Evolutionary conservation across 805 yeast genomes (phyloP).

Genomic region (Kazachstania africana): DNA sequence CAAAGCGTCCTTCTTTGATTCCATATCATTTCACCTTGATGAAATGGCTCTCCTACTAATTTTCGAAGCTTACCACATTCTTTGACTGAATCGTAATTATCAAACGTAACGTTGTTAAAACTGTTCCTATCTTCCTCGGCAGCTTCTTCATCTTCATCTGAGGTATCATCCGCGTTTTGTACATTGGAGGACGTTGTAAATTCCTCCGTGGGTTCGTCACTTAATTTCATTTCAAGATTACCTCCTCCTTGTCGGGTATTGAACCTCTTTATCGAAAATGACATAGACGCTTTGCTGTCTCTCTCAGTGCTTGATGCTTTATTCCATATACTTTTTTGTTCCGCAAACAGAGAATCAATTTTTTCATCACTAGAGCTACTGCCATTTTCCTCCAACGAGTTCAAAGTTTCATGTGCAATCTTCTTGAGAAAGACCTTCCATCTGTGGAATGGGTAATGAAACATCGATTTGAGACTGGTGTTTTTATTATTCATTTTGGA

Average conservation of each 20-base stretch:
- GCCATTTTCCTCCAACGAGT: conserved; percentile 8
- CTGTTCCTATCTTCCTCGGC: conserved; percentile 4
- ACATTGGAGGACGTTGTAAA: not conserved
- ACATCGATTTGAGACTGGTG: too few species aligned
- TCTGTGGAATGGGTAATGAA: conserved; percentile 12
- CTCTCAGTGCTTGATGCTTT: conserved; percentile 5
- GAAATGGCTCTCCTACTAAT: conserved; percentile 31
- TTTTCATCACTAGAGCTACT: conserved; percentile 10
- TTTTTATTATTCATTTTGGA: too few species aligned
- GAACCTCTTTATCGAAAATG: conserved; percentile 3
- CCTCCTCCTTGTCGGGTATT: not conserved
- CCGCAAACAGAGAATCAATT: conserved; percentile 13
- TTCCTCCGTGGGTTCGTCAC: conserved; percentile 9
- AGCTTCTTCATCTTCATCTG: not conserved
- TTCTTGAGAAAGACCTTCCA: conserved; percentile 14
- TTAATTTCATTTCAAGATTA: conserved; percentile 14
- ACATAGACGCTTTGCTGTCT: conserved; percentile 8
- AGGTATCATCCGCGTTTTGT: not conserved
- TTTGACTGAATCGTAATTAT: conserved; percentile 23
- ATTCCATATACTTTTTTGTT: not conserved
- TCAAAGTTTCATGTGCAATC: conserved; percentile 14
- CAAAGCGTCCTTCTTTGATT: conserved; percentile 54
- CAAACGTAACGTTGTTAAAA: conserved; percentile 16
- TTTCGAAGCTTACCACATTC: conserved; percentile 25
- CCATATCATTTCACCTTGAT: conserved; percentile 57